phyloP scores from a whole-genome alignment of 2,329 filamentous ascomycete genomes.

The Fusarium pseudoanthophilum region DNA sequence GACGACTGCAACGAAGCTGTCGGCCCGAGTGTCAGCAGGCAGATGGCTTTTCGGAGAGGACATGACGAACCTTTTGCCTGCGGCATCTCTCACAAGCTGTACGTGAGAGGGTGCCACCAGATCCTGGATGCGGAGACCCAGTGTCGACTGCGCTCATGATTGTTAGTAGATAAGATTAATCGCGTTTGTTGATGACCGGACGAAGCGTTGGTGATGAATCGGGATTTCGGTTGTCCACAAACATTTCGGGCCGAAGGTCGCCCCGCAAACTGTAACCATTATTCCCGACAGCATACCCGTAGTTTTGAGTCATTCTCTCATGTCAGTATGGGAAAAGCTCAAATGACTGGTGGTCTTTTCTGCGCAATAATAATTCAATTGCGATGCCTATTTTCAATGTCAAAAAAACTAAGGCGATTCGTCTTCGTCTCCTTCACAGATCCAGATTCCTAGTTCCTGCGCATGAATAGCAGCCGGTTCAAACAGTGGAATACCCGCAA shows the following conservation, averaged over 20 bases:
- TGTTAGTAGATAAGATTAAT: background rate
- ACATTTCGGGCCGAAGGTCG: background rate
- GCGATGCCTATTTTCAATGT: fast-evolving
- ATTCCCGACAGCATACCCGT: background rate
- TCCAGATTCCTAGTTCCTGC: background rate
- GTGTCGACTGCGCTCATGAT: background rate
- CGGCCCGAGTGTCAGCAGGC: background rate
- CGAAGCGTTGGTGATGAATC: background rate
- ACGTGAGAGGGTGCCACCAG: background rate
- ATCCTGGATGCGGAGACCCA: too few relatives aligned
- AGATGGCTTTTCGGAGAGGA: too few relatives aligned
- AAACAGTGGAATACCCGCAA: background rate
- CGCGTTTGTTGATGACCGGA: background rate
- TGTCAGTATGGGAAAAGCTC: background rate
- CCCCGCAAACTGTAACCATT: background rate
- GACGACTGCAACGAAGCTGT: background rate
- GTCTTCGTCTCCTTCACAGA: background rate
- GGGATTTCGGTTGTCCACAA: background rate
- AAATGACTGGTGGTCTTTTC: background rate
- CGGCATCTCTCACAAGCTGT: background rate
- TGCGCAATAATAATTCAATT: too few relatives aligned
- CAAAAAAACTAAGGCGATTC: background rate
- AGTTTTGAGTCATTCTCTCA: background rate
- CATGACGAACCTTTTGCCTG: background rate
- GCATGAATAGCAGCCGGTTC: conserved; percentile 1